These are phyloP conservation scores for Talaromyces thailandensis DNA, from an alignment of 495 filamentous ascomycete genomes.

Conservation along the genomic window DNA sequence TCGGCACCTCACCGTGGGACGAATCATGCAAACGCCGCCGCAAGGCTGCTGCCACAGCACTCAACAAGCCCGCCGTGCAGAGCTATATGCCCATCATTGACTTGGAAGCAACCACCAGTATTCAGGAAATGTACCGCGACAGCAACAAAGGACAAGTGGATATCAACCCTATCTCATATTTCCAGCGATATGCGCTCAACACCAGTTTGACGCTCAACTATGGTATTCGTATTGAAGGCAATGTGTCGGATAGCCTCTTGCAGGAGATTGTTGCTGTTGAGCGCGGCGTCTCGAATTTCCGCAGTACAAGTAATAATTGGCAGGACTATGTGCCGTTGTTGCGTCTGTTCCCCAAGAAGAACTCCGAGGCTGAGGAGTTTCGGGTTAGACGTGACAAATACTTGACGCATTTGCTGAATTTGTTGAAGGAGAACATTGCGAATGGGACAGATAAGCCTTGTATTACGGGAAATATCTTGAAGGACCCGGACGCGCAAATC, in stretches of 20 bases:
- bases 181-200: slow-evolving; percentile 59
- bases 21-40: slow-evolving; percentile 62
- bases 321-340: slow-evolving; percentile 61
- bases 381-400: slow-evolving; percentile 47
- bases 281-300: slow-evolving; percentile 52
- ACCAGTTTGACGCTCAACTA: slow-evolving; percentile 61
- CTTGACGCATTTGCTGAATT: slow-evolving; percentile 47
- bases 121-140: slow-evolving; percentile 54
- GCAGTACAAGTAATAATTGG: slow-evolving; percentile 61
- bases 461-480: slow-evolving; percentile 60
- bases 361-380: slow-evolving; percentile 44
- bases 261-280: slow-evolving; percentile 57
- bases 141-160: slow-evolving; percentile 46
- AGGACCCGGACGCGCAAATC: slow-evolving; percentile 53
- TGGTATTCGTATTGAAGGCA: slow-evolving; percentile 52
- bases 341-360: slow-evolving; percentile 46
- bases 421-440: slow-evolving; percentile 49
- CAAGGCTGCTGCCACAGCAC: slow-evolving; percentile 60
- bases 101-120: slow-evolving; percentile 54
- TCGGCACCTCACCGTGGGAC: slow-evolving; percentile 68
- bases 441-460: slow-evolving; percentile 60
- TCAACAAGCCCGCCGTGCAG: slow-evolving; percentile 58
- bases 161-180: slow-evolving; percentile 56
- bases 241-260: slow-evolving; percentile 47
- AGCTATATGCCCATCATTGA: slow-evolving; percentile 68